Evolutionary conservation across 352 stramenopile species (phyloP).

Genomic region (Phytophthora megakarya): DNA sequence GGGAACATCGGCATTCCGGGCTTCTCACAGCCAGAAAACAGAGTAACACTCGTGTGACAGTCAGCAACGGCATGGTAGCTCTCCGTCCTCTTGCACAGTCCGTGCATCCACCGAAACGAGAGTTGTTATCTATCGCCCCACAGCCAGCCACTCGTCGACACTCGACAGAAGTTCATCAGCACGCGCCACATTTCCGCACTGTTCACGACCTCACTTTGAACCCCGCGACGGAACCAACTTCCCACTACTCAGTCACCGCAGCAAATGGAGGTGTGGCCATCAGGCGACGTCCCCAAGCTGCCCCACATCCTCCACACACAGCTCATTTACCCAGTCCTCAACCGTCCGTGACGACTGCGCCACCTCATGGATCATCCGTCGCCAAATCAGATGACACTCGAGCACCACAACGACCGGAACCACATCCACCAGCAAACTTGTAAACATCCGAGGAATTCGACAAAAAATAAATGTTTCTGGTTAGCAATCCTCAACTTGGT

Average conservation of each 20-base stretch:
- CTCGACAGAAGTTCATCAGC: slow-evolving; percentile 16
- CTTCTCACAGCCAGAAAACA: slow-evolving; percentile 22
- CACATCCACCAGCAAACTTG: slow-evolving; percentile 6
- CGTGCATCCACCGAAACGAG: slow-evolving; percentile 28
- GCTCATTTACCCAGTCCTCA: slow-evolving; percentile 18
- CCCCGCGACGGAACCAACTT: slow-evolving; percentile 4
- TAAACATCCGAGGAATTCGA: slow-evolving; percentile 12
- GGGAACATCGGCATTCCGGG: slow-evolving; percentile 28
- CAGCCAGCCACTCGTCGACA: slow-evolving; percentile 19
- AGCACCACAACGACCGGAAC: slow-evolving; percentile 22
- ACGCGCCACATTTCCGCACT: slow-evolving; percentile 7
- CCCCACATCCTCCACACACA: slow-evolving; percentile 3
- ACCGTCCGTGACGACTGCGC: background rate
- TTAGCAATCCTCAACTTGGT: too few relatives aligned
- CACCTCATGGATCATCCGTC: background rate
- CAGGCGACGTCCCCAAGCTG: slow-evolving; percentile 21
- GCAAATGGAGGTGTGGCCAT: slow-evolving; percentile 31
- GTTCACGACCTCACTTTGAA: slow-evolving; percentile 8
- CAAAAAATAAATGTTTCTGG: too few relatives aligned
- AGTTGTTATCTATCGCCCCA: slow-evolving; percentile 17
- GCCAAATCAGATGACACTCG: slow-evolving; percentile 39
- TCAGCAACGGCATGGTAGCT: slow-evolving; percentile 33
- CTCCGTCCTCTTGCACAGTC: slow-evolving; percentile 29
- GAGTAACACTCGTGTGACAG: slow-evolving; percentile 23
- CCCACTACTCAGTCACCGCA: slow-evolving; percentile 21